Conservation (phyloP, 2,329 filamentous ascomycete genomes). For the Aspergillus ustus region DNA sequence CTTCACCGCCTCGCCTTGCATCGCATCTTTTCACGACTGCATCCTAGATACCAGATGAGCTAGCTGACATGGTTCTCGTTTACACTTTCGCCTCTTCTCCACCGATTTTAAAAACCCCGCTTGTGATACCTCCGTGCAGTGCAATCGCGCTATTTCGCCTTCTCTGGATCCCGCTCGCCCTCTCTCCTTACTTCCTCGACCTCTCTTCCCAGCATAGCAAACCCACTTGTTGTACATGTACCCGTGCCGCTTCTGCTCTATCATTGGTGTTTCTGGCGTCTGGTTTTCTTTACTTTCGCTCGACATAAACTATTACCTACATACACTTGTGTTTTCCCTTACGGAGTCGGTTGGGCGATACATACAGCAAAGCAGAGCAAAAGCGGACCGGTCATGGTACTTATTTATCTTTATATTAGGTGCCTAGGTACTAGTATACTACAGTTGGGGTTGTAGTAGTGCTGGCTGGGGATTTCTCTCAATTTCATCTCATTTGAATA, state of each 20-base stretch:
- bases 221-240: conserved; percentile 1
- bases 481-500: background rate
- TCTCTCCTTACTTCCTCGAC: background rate
- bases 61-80: conserved; percentile 23
- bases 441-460: background rate
- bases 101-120: background rate
- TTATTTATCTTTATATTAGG: background rate
- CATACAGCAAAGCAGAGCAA: background rate
- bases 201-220: background rate
- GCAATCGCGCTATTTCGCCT: background rate
- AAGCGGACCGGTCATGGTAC: background rate
- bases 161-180: background rate
- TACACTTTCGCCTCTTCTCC: conserved; percentile 10
- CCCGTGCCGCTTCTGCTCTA: background rate
- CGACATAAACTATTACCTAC: background rate
- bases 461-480: background rate
- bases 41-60: conserved; percentile 34
- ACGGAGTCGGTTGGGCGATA: background rate
- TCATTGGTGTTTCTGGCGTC: background rate
- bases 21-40: conserved; percentile 25
- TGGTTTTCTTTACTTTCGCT: background rate
- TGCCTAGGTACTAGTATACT: background rate
- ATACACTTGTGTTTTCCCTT: background rate
- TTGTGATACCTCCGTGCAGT: background rate
- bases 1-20: conserved; percentile 1